Base-by-base conservation (phyloP, 805 yeast species). In the Nakazawaea pomicola region DNA sequence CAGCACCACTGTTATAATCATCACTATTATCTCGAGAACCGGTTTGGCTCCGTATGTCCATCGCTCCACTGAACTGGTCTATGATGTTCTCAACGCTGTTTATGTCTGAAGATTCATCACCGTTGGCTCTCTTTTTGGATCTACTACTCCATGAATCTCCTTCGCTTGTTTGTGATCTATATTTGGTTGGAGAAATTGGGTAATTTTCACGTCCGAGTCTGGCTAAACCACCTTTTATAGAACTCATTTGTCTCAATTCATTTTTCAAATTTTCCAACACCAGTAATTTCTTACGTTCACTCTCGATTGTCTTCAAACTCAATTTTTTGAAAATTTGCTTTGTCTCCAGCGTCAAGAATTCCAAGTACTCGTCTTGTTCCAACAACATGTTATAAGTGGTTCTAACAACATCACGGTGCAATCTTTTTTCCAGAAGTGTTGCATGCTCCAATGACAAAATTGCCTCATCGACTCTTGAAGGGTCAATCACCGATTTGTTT, bases 381-480 rank as follows among this genome's bases (percentile, higher is more conserved):
- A 78, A 68, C 27, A 85, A 58, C 87, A 93, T 83, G 56, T 89
- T 95, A 27, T 82, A 82, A 2, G 95, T 84, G 14, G 91, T 82
- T 48, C 95, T 70, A 46, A 83, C 79, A 29, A 90, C 82, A 50
- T 85, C 93, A 44, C 74, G 64, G n/a, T 82, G 78, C 41, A 90
- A 69, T 27, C 79, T 81, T 47, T 83, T 83, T 58, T 91, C 96
- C 14, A 75, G 68, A 43, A 75, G 76, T 10, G 85, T 77, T 1
- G 96, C 93, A 24, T 74, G 77, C 57, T 90, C 95, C 42, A 90
- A 67, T 7, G 85, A 69, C 41, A 82, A 69, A 21, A 91, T 76
- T 0, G 96, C 95, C 50, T 90, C 97, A 51, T 93, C 96, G 4
- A 88, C 95, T 56, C 83, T 87, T 20, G 85, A 60, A 0, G 98